These are phyloP conservation scores for Jasminum sambac DNA, from an alignment of 257 asterid genomes.

Conservation along the genomic window DNA sequence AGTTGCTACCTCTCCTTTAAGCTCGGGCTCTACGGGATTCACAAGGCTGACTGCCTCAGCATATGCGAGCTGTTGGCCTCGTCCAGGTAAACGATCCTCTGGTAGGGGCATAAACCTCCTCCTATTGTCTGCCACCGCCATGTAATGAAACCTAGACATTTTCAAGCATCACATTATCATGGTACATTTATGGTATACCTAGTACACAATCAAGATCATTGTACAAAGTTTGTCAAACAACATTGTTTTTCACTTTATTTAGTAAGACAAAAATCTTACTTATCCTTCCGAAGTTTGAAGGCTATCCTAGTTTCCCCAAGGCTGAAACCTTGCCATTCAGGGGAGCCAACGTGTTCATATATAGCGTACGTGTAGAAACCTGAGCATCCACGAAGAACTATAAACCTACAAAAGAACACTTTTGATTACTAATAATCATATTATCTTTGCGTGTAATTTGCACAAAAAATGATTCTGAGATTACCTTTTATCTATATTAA, in stretches of 20 bases:
- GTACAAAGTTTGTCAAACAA: not conserved
- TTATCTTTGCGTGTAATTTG: not conserved
- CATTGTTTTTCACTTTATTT: too few species aligned
- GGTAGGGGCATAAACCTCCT: constrained; percentile 76
- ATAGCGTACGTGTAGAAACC: constrained; percentile 81
- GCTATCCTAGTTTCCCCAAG: constrained; percentile 72
- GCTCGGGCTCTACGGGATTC: constrained; percentile 62
- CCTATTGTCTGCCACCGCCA: constrained; percentile 74
- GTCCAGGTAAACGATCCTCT: constrained; percentile 63
- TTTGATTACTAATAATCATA: not conserved
- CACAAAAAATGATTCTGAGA: not conserved
- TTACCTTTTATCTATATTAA: constrained; percentile 78
- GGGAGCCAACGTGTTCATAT: constrained; percentile 61
- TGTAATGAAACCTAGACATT: constrained; percentile 61
- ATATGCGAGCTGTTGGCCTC: constrained; percentile 63
- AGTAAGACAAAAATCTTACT: constrained; percentile 30
- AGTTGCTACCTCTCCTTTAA: constrained; percentile 62
- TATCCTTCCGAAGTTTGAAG: constrained; percentile 77
- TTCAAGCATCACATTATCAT: constrained; percentile 4
- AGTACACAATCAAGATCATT: not conserved
- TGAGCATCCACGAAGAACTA: constrained; percentile 66
- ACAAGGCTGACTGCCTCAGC: constrained; percentile 80
- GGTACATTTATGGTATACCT: not conserved
- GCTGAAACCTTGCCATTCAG: constrained; percentile 79
- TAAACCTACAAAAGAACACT: constrained; percentile 42